These are phyloP conservation scores for Elsinoe australis DNA, from an alignment of 2,329 filamentous ascomycete species.

Conservation along the genomic window DNA sequence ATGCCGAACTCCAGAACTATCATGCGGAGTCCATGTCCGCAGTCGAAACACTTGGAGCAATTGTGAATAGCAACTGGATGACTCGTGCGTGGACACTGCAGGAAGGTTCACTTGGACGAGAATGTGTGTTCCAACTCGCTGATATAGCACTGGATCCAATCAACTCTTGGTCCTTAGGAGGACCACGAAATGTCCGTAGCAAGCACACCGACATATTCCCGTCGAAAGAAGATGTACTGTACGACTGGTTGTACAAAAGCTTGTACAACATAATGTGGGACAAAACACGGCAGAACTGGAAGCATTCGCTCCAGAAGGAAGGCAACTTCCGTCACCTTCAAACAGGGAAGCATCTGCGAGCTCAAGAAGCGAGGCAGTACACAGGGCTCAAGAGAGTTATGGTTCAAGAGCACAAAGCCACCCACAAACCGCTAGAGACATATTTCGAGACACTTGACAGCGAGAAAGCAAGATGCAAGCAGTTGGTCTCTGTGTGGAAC, in stretches of 20 bases:
- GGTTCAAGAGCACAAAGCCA: neutral
- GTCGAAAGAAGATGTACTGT: neutral
- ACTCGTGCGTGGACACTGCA: conserved; percentile 22
- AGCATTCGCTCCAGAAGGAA: conserved; percentile 6
- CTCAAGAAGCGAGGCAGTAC: neutral
- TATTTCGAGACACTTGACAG: neutral
- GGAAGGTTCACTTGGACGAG: conserved; percentile 18
- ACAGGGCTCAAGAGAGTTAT: neutral
- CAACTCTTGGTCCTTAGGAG: conserved; percentile 12
- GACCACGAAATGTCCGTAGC: neutral
- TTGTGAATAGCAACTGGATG: conserved; percentile 20
- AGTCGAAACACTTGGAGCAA: conserved; percentile 17
- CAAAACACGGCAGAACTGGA: conserved; percentile 16
- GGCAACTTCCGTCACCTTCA: neutral
- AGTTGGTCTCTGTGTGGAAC: conserved; percentile 20
- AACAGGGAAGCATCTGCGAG: neutral
- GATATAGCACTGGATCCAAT: conserved; percentile 19
- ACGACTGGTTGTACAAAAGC: neutral
- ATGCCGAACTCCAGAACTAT: conserved; percentile 9
- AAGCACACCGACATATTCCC: neutral
- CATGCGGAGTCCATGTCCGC: neutral
- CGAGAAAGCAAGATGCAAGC: neutral
- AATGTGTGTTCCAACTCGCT: conserved; percentile 20
- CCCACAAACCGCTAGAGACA: neutral
- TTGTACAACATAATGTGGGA: conserved; percentile 18